phyloP scores from a whole-genome alignment of 1,284 basidiomycete species.

The Puccinia horiana region DNA sequence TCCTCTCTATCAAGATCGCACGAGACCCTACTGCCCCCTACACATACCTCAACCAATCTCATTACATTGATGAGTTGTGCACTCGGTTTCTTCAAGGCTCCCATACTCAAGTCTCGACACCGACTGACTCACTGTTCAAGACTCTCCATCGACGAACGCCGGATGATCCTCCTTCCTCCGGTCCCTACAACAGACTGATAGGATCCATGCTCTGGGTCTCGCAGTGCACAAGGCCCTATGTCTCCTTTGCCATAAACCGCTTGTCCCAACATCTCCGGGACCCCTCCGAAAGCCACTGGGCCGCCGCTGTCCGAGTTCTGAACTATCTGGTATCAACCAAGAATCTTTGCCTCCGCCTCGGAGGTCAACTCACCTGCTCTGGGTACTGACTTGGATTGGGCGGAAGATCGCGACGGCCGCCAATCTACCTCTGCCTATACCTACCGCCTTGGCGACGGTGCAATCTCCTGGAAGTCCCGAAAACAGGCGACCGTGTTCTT shows the following conservation, averaged over 20 bases:
- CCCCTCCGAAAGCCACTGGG: not conserved
- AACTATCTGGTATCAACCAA: not conserved
- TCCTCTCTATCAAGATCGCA: not conserved
- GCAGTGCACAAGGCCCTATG: constrained; percentile 1
- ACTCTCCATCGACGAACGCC: not conserved
- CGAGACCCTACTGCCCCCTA: not conserved
- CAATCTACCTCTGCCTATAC: constrained; percentile 19
- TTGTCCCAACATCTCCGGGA: not conserved
- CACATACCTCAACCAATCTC: not conserved
- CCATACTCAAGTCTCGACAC: not conserved
- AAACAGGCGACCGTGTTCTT: constrained; percentile 24
- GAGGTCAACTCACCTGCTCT: not conserved
- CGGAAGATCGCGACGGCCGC: not conserved
- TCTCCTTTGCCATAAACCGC: not conserved
- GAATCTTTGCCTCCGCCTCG: not conserved
- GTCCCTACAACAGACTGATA: not conserved
- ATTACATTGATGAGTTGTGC: not conserved
- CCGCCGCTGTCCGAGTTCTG: not conserved
- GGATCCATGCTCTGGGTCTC: not conserved
- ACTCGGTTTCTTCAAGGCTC: not conserved
- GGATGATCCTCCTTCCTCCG: not conserved
- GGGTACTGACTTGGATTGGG: constrained; percentile 22
- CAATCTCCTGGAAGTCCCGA: constrained; percentile 6
- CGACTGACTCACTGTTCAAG: not conserved
- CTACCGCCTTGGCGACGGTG: not conserved